Evolutionary conservation across 73 alveolate genomes (phyloP).

Genomic region (Diophrys appendiculata): DNA sequence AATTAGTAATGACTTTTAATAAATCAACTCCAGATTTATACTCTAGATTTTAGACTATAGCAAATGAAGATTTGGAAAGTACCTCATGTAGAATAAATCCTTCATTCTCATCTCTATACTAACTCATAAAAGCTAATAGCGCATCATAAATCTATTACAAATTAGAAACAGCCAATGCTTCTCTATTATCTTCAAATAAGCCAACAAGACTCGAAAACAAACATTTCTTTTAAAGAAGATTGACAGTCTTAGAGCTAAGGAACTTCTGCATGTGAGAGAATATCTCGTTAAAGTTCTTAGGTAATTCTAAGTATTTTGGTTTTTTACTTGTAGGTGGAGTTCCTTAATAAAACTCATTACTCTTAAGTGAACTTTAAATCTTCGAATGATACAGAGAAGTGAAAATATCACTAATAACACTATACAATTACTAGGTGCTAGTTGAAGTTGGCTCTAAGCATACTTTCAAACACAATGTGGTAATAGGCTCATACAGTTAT

Average conservation of each 20-base stretch:
- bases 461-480: not conserved
- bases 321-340: not conserved
- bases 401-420: not conserved
- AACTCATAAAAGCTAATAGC: not conserved
- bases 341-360: not conserved
- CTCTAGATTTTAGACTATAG: not conserved
- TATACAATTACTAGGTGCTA: not conserved
- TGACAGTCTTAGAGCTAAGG: not conserved
- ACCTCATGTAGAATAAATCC: not conserved
- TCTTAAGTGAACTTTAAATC: not conserved
- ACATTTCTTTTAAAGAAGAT: not conserved
- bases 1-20: not conserved
- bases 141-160: not conserved
- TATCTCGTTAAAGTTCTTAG: conserved; percentile 4
- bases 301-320: not conserved
- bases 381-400: not conserved
- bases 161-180: not conserved
- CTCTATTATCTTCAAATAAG: not conserved
- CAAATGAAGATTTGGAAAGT: not conserved
- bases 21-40: not conserved
- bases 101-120: conserved; percentile 1
- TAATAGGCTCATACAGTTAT: not conserved
- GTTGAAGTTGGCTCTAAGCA: not conserved
- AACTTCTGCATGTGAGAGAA: not conserved
- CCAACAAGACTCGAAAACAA: not conserved